Evolutionary conservation across 2,329 filamentous ascomycete genomes (phyloP).

Genomic region (Colletotrichum sp.): DNA sequence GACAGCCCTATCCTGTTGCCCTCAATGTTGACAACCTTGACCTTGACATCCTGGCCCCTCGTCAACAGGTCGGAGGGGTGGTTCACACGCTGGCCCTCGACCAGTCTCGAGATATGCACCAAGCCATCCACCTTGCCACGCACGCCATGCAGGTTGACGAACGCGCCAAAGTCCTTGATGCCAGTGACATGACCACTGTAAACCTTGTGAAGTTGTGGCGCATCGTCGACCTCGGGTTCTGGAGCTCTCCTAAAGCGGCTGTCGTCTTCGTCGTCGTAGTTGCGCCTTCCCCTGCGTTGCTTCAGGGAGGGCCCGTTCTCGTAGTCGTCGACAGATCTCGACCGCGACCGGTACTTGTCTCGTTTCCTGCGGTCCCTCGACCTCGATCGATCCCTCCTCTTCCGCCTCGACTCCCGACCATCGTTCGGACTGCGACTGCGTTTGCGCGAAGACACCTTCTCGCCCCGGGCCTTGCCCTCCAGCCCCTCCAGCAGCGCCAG

Average conservation of each 20-base stretch:
- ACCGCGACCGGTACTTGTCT: conserved; percentile 39
- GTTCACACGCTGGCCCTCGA: conserved; percentile 83
- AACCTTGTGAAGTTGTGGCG: conserved; percentile 81
- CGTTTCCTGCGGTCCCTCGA: conserved; percentile 44
- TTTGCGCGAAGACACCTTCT: conserved; percentile 53
- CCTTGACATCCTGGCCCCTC: conserved; percentile 82
- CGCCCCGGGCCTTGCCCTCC: conserved; percentile 64
- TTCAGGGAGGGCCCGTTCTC: conserved; percentile 39
- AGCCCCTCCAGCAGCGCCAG: conserved; percentile 89
- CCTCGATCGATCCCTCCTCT: conserved; percentile 44
- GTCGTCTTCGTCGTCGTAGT: conserved; percentile 50
- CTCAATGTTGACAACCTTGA: conserved; percentile 90
- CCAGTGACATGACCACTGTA: conserved; percentile 91
- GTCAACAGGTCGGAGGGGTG: conserved; percentile 89
- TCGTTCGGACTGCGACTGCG: conserved; percentile 65
- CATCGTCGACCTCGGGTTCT: conserved; percentile 78
- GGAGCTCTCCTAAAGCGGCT: conserved; percentile 72
- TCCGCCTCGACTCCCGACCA: conserved; percentile 46
- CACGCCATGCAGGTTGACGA: conserved; percentile 89
- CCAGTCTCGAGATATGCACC: conserved; percentile 91
- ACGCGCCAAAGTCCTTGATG: conserved; percentile 93
- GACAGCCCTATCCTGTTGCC: conserved; percentile 83
- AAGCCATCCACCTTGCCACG: conserved; percentile 89
- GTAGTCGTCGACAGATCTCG: conserved; percentile 51
- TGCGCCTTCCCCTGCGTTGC: conserved; percentile 36